Evolutionary conservation across 805 yeast genomes (phyloP).

Genomic region (Candida broadrunensis): DNA sequence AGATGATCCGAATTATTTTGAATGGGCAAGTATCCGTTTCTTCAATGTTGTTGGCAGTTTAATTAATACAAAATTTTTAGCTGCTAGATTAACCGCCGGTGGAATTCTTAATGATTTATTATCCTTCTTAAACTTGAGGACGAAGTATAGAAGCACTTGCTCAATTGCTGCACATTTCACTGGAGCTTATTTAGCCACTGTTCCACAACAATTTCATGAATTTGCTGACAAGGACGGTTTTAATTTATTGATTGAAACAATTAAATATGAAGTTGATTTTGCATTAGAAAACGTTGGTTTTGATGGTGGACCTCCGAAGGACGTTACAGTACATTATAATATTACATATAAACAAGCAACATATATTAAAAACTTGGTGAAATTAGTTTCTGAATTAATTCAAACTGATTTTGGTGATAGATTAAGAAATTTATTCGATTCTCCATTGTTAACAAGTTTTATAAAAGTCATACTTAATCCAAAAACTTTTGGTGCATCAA

Average conservation of each 20-base stretch:
- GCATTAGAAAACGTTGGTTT: slow-evolving; percentile 57
- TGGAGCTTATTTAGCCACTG: slow-evolving; percentile 40
- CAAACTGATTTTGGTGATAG: slow-evolving; percentile 80
- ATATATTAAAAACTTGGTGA: slow-evolving; percentile 47
- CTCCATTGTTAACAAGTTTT: slow-evolving; percentile 65
- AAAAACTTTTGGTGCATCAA: slow-evolving; percentile 60
- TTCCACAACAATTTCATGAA: slow-evolving; percentile 51
- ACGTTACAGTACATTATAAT: slow-evolving; percentile 46
- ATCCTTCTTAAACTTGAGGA: slow-evolving; percentile 53
- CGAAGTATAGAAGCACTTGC: slow-evolving; percentile 52
- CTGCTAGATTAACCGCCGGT: slow-evolving; percentile 62
- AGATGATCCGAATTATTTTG: slow-evolving; percentile 30
- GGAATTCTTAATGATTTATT: slow-evolving; percentile 69
- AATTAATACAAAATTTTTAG: slow-evolving; percentile 52
- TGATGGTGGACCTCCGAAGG: slow-evolving; percentile 57
- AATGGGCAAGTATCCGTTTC: slow-evolving; percentile 48
- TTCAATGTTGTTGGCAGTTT: slow-evolving; percentile 64
- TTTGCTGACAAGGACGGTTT: slow-evolving; percentile 72
- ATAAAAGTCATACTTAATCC: slow-evolving; percentile 58
- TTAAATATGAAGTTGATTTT: slow-evolving; percentile 62
- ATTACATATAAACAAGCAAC: slow-evolving; percentile 61
- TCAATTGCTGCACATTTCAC: slow-evolving; percentile 63
- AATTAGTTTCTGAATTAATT: slow-evolving; percentile 60
- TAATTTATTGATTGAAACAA: slow-evolving; percentile 52
- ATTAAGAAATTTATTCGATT: slow-evolving; percentile 80